Evolutionary conservation across 352 stramenopile genomes (phyloP).

Genomic region (Globisporangium recalcitrans): DNA sequence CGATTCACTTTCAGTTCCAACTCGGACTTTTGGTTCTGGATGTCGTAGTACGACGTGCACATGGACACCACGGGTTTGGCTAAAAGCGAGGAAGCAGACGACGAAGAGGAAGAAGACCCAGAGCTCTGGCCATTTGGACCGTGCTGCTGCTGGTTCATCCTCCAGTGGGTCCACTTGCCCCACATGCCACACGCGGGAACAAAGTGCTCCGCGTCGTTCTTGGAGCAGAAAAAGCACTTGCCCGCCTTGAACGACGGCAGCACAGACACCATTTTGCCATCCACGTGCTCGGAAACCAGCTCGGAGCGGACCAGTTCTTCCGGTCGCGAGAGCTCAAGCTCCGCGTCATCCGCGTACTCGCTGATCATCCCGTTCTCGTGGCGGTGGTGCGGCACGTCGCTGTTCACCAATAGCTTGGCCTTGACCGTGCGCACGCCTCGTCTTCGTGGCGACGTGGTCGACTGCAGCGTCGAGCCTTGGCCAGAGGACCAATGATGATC

Average conservation of each 20-base stretch:
- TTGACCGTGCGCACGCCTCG: conserved; percentile 4
- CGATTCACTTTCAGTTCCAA: conserved; percentile 33
- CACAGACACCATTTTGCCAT: conserved; percentile 58
- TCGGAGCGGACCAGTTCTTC: conserved; percentile 4
- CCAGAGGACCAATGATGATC: conserved; percentile 8
- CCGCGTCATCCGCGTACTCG: conserved; percentile 9
- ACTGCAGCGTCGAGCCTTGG: conserved; percentile 11
- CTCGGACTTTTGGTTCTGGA: conserved; percentile 63
- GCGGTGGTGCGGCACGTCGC: not conserved
- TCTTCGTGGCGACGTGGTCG: conserved; percentile 10
- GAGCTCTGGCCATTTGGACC: conserved; percentile 6
- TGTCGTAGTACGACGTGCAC: conserved; percentile 84
- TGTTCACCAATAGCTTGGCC: conserved; percentile 9
- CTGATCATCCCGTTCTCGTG: not conserved
- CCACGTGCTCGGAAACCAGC: not conserved
- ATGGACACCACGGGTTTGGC: conserved; percentile 50
- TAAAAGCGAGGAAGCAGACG: conserved; percentile 6
- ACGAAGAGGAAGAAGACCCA: conserved; percentile 11
- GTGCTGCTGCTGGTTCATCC: conserved; percentile 71
- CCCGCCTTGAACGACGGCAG: conserved; percentile 73
- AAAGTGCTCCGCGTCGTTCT: conserved; percentile 77
- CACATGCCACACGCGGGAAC: conserved; percentile 77
- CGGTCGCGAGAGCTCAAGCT: conserved; percentile 12
- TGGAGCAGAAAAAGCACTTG: conserved; percentile 85
- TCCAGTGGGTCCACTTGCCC: conserved; percentile 84